Base-by-base conservation (phyloP, 2,329 filamentous ascomycete species). In the Colletotrichum truncatum region DNA sequence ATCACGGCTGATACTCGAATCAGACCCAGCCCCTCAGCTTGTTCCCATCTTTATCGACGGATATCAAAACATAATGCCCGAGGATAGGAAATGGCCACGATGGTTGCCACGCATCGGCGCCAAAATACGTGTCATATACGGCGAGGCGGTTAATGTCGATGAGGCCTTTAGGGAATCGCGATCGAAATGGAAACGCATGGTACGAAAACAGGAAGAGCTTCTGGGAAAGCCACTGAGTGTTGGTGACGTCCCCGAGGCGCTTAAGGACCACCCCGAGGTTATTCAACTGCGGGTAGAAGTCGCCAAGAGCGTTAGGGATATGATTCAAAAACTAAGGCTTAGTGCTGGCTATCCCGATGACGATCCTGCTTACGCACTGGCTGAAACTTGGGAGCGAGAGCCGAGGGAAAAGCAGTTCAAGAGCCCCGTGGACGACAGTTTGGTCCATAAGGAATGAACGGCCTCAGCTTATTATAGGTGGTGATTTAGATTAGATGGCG, bases 1-100 rank as follows among this genome's bases (percentile, higher is more conserved):
- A 2, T 93, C 95, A 6, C 89, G 96, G 2, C 85, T 98, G 63
- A 96, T 99, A 63, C 87, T 99, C 48, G 96, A 99, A 78, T 88
- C 91, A 48, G 92, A 95, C 51, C 93, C 93, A 3, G 90, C 92
- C 67, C 96, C 96, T 0, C 93, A 97, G 70, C 87, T 99, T 18
- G 87, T 99, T 34, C 94, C 96, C 43, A 95, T 99, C 80, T 99
- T 97, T 84, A 91, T 98, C 52, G 93, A 98, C 73, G 96, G 96
- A 26, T 92, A 92, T 14, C 92, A 98, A 74, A 81, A 91, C 64
- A 84, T 97, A 70, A 98, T 98, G 95, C 87, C 93, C 72, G 95
- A 98, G 78, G 85, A 89, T 63, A 87, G 96, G 46, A 80, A 79
- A 2, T 97, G 90, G 71, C 96, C 95, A 1, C 88, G 93, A 11